A percentile compares a stretch with the other conserved stretches of the same genome.
phyloP scores from a whole-genome alignment of 2,329 filamentous ascomycete genomes.

The Septoria petroselini region DNA sequence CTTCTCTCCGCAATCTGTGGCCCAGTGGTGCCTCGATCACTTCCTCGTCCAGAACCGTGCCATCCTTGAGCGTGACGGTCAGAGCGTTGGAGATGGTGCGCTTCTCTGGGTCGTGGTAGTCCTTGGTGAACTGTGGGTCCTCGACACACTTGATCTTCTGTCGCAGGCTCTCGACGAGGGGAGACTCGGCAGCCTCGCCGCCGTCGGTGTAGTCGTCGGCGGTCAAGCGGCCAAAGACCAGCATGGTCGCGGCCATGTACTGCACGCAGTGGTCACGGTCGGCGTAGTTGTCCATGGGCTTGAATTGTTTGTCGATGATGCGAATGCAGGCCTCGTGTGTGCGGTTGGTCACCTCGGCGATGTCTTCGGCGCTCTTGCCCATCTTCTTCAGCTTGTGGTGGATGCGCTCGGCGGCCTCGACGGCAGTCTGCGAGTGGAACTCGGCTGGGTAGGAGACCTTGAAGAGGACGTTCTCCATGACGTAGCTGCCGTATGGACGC shows the following conservation, averaged over 20 bases:
- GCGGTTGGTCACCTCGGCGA: conserved; percentile 88
- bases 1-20: conserved; percentile 84
- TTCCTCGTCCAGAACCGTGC: conserved; percentile 84
- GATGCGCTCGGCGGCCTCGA: conserved; percentile 89
- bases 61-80: conserved; percentile 91
- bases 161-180: conserved; percentile 84
- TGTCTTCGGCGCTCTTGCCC: conserved; percentile 90
- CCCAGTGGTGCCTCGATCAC: conserved; percentile 92
- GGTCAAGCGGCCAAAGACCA: conserved; percentile 88
- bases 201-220: conserved; percentile 92
- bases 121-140: conserved; percentile 80
- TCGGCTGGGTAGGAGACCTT: conserved; percentile 99
- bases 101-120: conserved; percentile 92
- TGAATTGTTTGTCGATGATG: conserved; percentile 99
- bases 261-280: conserved; percentile 99
- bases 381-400: conserved; percentile 75
- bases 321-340: conserved; percentile 98
- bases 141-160: conserved; percentile 95
- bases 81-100: conserved; percentile 97
- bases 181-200: conserved; percentile 84
- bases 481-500: conserved; percentile 93
- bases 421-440: conserved; percentile 97
- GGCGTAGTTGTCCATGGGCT: conserved; percentile 99
- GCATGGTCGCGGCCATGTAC: conserved; percentile 98
- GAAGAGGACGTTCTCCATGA: conserved; percentile 99